Evolutionary conservation across 2,329 filamentous ascomycete species (phyloP), one percentile per base, ranked within the genome.

Genomic region (Colletotrichum plurivorum): DNA sequence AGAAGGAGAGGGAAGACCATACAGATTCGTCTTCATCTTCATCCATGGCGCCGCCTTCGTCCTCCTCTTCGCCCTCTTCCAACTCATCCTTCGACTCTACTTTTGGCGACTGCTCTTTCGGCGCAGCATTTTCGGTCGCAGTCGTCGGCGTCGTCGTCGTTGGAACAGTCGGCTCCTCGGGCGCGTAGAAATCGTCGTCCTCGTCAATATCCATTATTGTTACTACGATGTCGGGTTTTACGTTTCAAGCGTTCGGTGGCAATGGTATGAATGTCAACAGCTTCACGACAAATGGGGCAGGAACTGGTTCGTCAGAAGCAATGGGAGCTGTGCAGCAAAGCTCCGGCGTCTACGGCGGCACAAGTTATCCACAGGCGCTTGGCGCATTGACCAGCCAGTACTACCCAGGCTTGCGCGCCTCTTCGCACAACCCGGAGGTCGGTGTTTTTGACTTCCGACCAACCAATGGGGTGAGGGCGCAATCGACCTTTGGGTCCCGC

Each of bases 171-270:
- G 84, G 82, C 77, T 90, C 88, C 69, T 91, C 89, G 1, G 87
- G 85, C 67, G 86, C 87, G 76, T 92, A 92, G 74, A 92, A 89
- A 78, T 92, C 89, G 72, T 91, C 89, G 58, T 91, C 89, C 72
- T 91, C 89, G 78, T 92, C 89, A 67, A 91, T 87, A 76, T 92
- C 89, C 88, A 92, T 91, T 22, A 71, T 84, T 75, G 36, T 27
- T 46, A 46, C 16, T 25, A 20, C 18, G 12, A 55, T 61, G 67
- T 27, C 16, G 41, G 12, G 12, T 20, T 46, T 9, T 41, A 52
- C 36, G 51, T 36, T 18, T 27, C n/a, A 45, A 22, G 25, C 7
- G 3, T 20, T 20, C 8, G 2, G 46, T 22, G 45, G 36, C 13
- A n/a, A 36, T 61, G 49, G 57, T 49, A 12, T 15, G 12, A 36